Base-by-base conservation (phyloP, 306 rosid species). In the Begonia loranthoides region DNA sequence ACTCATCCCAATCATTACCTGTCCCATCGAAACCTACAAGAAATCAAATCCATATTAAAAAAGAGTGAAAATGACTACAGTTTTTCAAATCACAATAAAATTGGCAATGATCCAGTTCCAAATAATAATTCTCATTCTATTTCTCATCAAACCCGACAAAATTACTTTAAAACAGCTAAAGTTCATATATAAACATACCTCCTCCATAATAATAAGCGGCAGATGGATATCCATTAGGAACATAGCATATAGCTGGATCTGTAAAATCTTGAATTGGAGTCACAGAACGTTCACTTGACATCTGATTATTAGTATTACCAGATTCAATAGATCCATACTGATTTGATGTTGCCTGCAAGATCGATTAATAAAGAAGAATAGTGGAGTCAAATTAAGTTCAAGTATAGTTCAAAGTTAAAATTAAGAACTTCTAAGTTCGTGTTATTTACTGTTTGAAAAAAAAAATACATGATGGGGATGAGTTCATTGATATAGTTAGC, bases 171-270 rank as follows among this genome's bases (percentile, higher is more conserved):
- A 28, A 28, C 1, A 4, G 36, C 36, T 43, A 3, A 19, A 2
- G 41, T 19, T 40, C 41, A 13, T 3, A 6, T 15, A 52, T 22
- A 11, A 52, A 68, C 61, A 65, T 45, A 90, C 99, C 85, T 65
- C 95, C 82, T 65, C 95, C 82, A 54, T 80, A 86, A 66, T 76
- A 86, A 70, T 76, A 90, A 36, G 87, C 88, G 13, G 85, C 64
- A 1, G 87, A 74, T 0, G 87, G 76, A 62, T 90, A 86, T 45
- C 79, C 82, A 45, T 74, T 86, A 3, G 92, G 95, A 17, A 90
- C 65, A 72, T 82, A 90, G 62, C 88, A 82, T 76, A 80, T 10
- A 10, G 82, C 54, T 10, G 95, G 88, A 74, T 86, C 95, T 45
- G 64, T 34, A 15, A 74, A 90, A 56, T 89, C 95, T 51, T 59